These are phyloP conservation scores for Pezicula rhizophila DNA, from an alignment of 2,329 filamentous ascomycete species.

Conservation along the genomic window DNA sequence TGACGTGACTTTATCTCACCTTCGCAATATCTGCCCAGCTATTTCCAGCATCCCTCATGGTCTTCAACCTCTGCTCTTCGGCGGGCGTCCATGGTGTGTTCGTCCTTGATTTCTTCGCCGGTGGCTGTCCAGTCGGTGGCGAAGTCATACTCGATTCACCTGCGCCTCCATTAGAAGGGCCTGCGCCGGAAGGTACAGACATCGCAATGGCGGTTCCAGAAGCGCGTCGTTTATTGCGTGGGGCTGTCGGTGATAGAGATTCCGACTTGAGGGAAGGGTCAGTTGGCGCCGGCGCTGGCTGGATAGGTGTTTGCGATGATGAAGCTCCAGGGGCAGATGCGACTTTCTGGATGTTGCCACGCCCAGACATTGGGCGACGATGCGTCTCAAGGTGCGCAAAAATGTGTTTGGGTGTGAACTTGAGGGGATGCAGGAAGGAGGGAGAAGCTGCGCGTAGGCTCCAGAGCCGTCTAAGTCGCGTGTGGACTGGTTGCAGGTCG, in stretches of 20 bases:
- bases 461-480: conserved; percentile 13
- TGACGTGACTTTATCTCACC: conserved; percentile 43
- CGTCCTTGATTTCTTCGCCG: conserved; percentile 88
- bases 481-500: conserved; percentile 20
- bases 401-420: background rate
- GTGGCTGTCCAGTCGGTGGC: conserved; percentile 41
- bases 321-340: conserved; percentile 15
- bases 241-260: conserved; percentile 11
- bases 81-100: conserved; percentile 97
- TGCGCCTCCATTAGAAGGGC: conserved; percentile 5
- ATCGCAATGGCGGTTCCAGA: conserved; percentile 6
- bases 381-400: conserved; percentile 1
- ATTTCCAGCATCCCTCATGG: conserved; percentile 86
- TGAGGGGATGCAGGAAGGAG: conserved; percentile 1
- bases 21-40: conserved; percentile 99
- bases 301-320: conserved; percentile 8
- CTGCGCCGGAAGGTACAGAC: conserved; percentile 10
- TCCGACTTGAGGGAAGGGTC: conserved; percentile 19
- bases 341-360: conserved; percentile 19
- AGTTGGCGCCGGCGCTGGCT: conserved; percentile 9
- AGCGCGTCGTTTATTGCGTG: conserved; percentile 24
- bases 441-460: conserved; percentile 14
- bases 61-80: conserved; percentile 87
- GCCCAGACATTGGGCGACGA: conserved; percentile 25
- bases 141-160: conserved; percentile 21